Evolutionary conservation across 306 rosid species (phyloP).

Genomic region (Ammopiptanthus mongolicus): DNA sequence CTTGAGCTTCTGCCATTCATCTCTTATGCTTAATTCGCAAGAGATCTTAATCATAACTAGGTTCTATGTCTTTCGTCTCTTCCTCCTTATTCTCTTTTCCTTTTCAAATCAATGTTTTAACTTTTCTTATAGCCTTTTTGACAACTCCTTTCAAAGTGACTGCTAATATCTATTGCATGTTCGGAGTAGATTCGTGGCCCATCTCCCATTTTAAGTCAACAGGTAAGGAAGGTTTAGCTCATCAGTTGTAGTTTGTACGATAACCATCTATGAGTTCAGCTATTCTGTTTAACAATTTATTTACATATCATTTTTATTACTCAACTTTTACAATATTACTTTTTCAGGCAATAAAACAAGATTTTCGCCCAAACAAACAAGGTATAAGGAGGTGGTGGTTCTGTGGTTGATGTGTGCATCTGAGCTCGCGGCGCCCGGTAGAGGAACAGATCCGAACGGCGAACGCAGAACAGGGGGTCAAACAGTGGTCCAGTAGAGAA

Average conservation of each 20-base stretch:
- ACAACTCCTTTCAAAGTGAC: neutral
- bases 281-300: neutral
- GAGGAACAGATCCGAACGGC: no score
- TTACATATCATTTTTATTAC: neutral
- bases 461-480: no score
- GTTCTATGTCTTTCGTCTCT: neutral
- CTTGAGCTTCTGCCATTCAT: no score
- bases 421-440: no score
- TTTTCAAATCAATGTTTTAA: neutral
- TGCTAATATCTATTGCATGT: neutral
- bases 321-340: neutral
- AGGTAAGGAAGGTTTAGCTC: neutral
- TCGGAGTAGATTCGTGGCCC: slow-evolving; percentile 16
- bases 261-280: neutral
- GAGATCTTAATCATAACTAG: slow-evolving; percentile 21
- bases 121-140: neutral
- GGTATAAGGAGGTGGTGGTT: no score
- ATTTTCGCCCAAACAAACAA: no score
- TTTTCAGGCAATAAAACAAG: neutral
- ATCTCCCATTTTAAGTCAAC: slow-evolving; percentile 4
- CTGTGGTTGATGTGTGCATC: no score
- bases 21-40: slow-evolving; percentile 26
- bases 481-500: no score
- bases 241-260: neutral
- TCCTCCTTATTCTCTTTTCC: neutral